Base-by-base conservation (phyloP, 352 stramenopile genomes). In the Hyaloperonospora arabidopsidis region DNA sequence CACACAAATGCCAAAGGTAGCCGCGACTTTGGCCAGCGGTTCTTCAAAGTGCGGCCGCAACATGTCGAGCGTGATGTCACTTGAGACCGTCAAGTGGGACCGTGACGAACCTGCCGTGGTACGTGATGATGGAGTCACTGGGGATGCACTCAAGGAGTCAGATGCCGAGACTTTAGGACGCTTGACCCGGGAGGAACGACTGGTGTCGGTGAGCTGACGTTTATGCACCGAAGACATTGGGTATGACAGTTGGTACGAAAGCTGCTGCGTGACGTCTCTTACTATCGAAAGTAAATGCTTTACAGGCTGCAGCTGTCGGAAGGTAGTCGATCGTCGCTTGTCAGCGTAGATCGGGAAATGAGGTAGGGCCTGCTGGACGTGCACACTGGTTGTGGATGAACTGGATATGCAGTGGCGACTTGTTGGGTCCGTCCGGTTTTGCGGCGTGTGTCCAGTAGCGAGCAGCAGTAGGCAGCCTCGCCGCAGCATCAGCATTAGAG, bases 61-160 rank as follows among this genome's bases (percentile, higher is more conserved):
- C 25, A 86, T 88, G 51, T 85, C 76, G 28, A 91, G 71, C 45
- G 81, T 93, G 57, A 93, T 90, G 52, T 65, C 86, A 59, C 73
- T 79, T 17, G 79, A 89, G 25, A 76, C 75, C 43, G 79, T 81
- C 75, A 86, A 84, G 67, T 87, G 85, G 38, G 73, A 65, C 7
- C 74, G 68, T 2, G 69, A 57, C 15, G 51, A 25, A 19, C 60
- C 36, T 5, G 66, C 15, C 46, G 73, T 75, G 52, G 59, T 58
- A 11, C 45, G 62, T 5, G 57, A 53, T 1, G 57, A 54, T n/a
- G 60, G 51, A 19, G 49, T 38, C 21, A 10, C 25, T 32, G 25
- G 25, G 35, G 54, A 34, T 19, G 60, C 60, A 25, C 48, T 39
- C 21, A 41, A 64, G 58, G 52, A 65, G 51, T 58, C 49, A 15